Percentiles rank a stretch among this genome's conserved stretches.
phyloP scores from a whole-genome alignment of 306 rosid genomes.

The Lathyrus oleraceus region DNA sequence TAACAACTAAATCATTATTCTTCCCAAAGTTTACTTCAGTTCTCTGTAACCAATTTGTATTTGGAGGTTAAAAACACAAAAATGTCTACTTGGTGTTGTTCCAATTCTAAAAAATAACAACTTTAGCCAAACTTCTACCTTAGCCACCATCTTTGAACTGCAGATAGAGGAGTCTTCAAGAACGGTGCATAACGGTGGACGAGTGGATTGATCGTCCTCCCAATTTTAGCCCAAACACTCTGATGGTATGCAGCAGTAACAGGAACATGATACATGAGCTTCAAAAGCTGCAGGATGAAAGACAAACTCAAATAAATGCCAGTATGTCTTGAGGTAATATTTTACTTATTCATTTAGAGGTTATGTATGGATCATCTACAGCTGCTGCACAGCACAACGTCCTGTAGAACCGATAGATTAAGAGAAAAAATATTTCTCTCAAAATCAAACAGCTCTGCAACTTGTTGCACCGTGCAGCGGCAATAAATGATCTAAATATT shows the following conservation, averaged over 20 bases:
- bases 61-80: conserved; percentile 12
- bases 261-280: conserved; percentile 93
- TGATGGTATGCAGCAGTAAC: conserved; percentile 81
- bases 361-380: background rate
- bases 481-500: background rate
- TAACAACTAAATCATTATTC: conserved; percentile 33
- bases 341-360: background rate
- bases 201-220: conserved; percentile 57
- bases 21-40: conserved; percentile 33
- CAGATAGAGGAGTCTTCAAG: conserved; percentile 68
- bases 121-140: conserved; percentile 51
- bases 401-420: background rate
- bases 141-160: conserved; percentile 91
- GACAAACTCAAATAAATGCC: conserved; percentile 4
- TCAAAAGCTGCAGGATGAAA: conserved; percentile 60
- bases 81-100: conserved; percentile 29
- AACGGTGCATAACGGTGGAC: conserved; percentile 67
- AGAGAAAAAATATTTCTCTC: background rate
- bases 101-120: conserved; percentile 27
- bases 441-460: background rate
- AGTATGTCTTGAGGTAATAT: background rate
- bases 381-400: background rate
- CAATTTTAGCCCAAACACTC: conserved; percentile 82
- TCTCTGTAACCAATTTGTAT: conserved; percentile 31
- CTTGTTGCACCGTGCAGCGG: background rate